Evolutionary conservation across 1,284 basidiomycete species (phyloP).

Genomic region (Inonotus hispidus): DNA sequence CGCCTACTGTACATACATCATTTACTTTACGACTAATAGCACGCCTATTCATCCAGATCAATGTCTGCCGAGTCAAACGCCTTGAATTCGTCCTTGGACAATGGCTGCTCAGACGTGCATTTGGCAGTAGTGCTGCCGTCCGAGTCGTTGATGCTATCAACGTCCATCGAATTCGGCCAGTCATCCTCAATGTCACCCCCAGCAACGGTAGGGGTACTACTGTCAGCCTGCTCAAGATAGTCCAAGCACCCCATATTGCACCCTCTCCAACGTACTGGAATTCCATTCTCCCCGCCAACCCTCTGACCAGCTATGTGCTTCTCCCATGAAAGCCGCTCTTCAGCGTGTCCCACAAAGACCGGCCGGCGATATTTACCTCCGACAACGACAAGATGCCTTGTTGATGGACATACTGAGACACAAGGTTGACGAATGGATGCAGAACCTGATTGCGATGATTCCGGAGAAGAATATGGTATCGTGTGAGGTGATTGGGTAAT

Average conservation of each 20-base stretch:
- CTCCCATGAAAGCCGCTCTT: conserved; percentile 66
- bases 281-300: conserved; percentile 40
- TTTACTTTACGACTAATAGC: neutral
- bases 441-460: neutral
- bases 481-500: neutral
- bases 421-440: conserved; percentile 12
- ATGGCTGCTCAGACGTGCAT: neutral
- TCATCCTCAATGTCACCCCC: conserved; percentile 16
- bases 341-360: conserved; percentile 52
- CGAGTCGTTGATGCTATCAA: neutral
- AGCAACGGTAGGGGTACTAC: conserved; percentile 5
- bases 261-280: conserved; percentile 67
- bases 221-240: conserved; percentile 38
- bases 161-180: conserved; percentile 2
- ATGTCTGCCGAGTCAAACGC: conserved; percentile 2
- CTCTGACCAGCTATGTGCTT: conserved; percentile 44
- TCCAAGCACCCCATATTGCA: conserved; percentile 56
- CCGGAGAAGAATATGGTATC: neutral
- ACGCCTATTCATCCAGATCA: neutral
- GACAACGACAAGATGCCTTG: conserved; percentile 33
- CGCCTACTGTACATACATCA: neutral
- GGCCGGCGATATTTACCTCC: conserved; percentile 21
- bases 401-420: conserved; percentile 48
- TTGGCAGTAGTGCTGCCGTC: neutral
- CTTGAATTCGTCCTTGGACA: neutral